These are phyloP conservation scores for Aureobasidium sp. DNA, from an alignment of 2,329 filamentous ascomycete species.

Conservation along the genomic window DNA sequence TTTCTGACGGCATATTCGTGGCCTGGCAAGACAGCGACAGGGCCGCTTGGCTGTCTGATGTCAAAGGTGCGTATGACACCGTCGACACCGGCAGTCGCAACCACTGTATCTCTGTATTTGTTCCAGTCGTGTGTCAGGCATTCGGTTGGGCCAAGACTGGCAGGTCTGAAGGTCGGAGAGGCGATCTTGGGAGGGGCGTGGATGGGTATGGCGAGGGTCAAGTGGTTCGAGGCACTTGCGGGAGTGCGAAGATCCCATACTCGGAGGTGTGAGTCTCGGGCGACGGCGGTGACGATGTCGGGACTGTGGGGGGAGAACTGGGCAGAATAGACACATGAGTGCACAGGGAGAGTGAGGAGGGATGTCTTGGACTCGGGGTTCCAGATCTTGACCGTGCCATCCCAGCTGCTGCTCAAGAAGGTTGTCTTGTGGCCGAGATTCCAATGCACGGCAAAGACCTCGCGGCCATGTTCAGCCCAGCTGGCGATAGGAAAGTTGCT, in stretches of 20 bases:
- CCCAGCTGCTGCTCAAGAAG: slow-evolving; percentile 90
- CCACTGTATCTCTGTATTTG: slow-evolving; percentile 79
- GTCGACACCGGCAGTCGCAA: slow-evolving; percentile 88
- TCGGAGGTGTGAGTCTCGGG: slow-evolving; percentile 80
- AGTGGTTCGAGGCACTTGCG: slow-evolving; percentile 77
- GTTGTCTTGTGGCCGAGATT: slow-evolving; percentile 84
- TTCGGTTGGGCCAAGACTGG: slow-evolving; percentile 60
- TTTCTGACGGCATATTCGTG: slow-evolving; percentile 87
- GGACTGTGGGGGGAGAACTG: slow-evolving; percentile 84
- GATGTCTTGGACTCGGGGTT: slow-evolving; percentile 64
- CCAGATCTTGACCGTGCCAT: slow-evolving; percentile 95
- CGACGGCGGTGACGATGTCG: slow-evolving; percentile 76
- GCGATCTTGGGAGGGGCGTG: slow-evolving; percentile 57
- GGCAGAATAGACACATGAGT: slow-evolving; percentile 91
- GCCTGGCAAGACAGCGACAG: slow-evolving; percentile 66
- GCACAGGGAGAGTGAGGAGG: slow-evolving; percentile 78
- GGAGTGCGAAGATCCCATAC: slow-evolving; percentile 90
- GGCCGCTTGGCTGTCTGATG: slow-evolving; percentile 70
- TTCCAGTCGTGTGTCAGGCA: slow-evolving; percentile 97
- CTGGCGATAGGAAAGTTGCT: slow-evolving; percentile 81
- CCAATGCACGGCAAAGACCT: slow-evolving; percentile 90
- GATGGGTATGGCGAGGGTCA: slow-evolving; percentile 74
- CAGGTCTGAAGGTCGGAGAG: slow-evolving; percentile 36
- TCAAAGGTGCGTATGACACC: slow-evolving; percentile 83
- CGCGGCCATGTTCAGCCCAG: slow-evolving; percentile 88